Evolutionary conservation across 805 yeast species (phyloP), one percentile per base, ranked within the genome.

Genomic region (Pichia kluyveri): DNA sequence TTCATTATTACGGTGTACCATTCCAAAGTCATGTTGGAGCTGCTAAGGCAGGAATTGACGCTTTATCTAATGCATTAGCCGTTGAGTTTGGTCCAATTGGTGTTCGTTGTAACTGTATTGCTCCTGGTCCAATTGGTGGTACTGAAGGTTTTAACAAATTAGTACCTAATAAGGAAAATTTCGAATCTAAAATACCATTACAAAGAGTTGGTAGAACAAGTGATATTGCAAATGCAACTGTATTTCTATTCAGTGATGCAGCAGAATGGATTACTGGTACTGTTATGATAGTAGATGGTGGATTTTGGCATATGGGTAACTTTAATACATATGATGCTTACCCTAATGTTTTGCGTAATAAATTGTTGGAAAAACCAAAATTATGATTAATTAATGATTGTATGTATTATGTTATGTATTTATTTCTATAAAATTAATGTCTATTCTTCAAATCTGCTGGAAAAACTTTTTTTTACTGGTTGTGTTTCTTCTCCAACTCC

Each of bases 21-120:
- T 80, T 84, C 69, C 97, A 91, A 67, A 59, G 80, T 7, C 97
- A 91, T 59, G 96, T 89, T 4, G 83, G 90, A 7, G 96, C 97
- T 0, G 97, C 97, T 3, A 91, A 91, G 67, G 96, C 97, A 1
- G 98, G 96, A 27, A 75, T 91, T 40, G 98, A 91, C 63, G 95
- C 96, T 4, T 70, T 90, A 37, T 79, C 87, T 28, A 81, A 83
- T 54, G 83, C 89, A 2, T 67, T 90, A 50, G 95, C 96, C 2
- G 93, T 89, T 7, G 98, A 90, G 66, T 71, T 87, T 47, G 97
- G 97, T 1, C 96, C 96, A 2, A 62, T 86, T 47, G 97, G 97
- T 6, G 75, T 90, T 41, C 76, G 93, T 48, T 76, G 81, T 42
- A 90, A 91, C 63, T 80, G 86, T 59, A 77, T 90, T 56, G 96